These are phyloP conservation scores for Picea abies DNA, from an alignment of 83 land plant genomes.

Conservation along the genomic window DNA sequence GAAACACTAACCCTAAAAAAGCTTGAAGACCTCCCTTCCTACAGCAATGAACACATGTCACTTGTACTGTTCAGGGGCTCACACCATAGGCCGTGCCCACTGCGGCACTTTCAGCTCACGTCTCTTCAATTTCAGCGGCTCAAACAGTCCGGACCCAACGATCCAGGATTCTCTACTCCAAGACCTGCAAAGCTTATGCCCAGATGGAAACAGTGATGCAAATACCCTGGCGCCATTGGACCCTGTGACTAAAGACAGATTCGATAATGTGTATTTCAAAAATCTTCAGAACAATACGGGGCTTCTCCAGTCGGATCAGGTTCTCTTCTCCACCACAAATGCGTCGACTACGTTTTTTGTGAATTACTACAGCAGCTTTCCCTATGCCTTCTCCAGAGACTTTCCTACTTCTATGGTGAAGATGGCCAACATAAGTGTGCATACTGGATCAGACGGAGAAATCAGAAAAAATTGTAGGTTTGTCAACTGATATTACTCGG, in stretches of 20 bases:
- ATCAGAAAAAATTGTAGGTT: conserved; percentile 16
- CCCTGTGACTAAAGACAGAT: conserved; percentile 18
- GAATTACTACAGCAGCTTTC: not conserved
- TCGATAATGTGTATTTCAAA: conserved; percentile 41
- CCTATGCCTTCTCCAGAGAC: too few relatives aligned
- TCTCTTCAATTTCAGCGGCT: conserved; percentile 33
- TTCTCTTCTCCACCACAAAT: not conserved
- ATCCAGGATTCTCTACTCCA: conserved; percentile 25
- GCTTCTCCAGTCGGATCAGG: conserved; percentile 42
- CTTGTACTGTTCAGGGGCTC: conserved; percentile 27
- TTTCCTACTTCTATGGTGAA: conserved; percentile 19
- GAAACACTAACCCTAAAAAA: too few relatives aligned
- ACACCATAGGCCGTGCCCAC: conserved; percentile 34
- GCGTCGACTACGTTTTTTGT: not conserved
- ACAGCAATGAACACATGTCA: too few relatives aligned
- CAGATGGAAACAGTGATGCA: conserved; percentile 21
- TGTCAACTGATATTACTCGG: not conserved
- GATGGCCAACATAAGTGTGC: conserved; percentile 2
- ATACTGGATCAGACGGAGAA: conserved; percentile 17
- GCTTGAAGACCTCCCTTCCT: too few relatives aligned
- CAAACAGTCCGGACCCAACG: conserved; percentile 25
- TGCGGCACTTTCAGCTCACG: conserved; percentile 23
- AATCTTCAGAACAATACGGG: conserved; percentile 42
- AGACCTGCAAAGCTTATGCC: conserved; percentile 22
- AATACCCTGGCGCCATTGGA: conserved; percentile 33